These are phyloP conservation scores for Sabuloglossum arenarium DNA, from an alignment of 495 filamentous ascomycete species.

Conservation along the genomic window DNA sequence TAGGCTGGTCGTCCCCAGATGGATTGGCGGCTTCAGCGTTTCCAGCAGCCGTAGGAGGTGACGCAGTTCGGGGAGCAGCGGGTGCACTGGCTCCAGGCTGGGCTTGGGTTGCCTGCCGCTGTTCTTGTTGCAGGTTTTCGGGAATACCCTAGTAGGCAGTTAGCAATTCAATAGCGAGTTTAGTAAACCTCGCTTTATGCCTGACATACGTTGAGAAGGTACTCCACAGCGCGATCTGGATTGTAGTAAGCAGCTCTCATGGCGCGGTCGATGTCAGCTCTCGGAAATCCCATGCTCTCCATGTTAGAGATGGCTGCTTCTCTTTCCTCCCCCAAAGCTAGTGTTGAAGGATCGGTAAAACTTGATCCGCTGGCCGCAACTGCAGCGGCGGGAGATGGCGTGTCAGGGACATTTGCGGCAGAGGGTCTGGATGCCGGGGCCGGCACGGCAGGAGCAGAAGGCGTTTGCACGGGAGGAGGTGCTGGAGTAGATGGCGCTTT, in stretches of 20 bases:
- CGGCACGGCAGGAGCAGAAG: conserved; percentile 36
- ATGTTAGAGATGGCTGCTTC: conserved; percentile 81
- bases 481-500: conserved; percentile 48
- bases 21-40: conserved; percentile 16
- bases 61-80: conserved; percentile 18
- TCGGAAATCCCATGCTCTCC: conserved; percentile 87
- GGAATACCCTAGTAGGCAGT: conserved; percentile 58
- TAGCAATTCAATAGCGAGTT: conserved; percentile 6
- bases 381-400: conserved; percentile 50
- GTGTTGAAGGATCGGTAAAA: conserved; percentile 57
- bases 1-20: conserved; percentile 42
- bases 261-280: conserved; percentile 70
- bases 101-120: conserved; percentile 25
- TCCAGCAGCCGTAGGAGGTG: conserved; percentile 16
- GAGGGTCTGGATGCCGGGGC: conserved; percentile 22
- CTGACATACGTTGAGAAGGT: conserved; percentile 58
- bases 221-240: conserved; percentile 92
- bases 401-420: conserved; percentile 30
- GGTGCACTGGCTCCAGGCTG: conserved; percentile 15
- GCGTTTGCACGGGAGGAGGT: conserved; percentile 36
- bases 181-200: background rate
- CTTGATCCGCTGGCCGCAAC: conserved; percentile 22
- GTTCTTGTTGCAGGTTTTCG: conserved; percentile 54
- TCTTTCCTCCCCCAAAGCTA: conserved; percentile 65
- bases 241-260: conserved; percentile 95